Evolutionary conservation across 768 basidiomycete species (phyloP), one percentile per base, ranked within the genome.

Genomic region (Amanita exitialis): DNA sequence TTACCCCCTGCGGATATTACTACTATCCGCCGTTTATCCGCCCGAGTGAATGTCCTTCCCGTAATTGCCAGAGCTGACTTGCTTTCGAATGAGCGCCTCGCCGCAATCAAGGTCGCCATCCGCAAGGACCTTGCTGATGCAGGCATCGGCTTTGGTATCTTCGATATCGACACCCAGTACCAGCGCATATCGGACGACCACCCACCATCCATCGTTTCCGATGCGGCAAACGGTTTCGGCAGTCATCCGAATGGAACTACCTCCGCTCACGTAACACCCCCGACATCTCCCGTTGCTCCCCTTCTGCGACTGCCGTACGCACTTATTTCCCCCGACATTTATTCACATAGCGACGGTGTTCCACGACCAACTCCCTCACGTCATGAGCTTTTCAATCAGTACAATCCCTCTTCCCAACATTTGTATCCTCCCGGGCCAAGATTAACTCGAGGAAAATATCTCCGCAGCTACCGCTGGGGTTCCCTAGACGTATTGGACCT

Each of bases 131-230:
- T 91, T 42, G 87, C 87, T 36, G 83, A 85, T 57, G 84, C 85
- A 44, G 89, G 88, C 53, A 90, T 90, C 62, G 88, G 86, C 53
- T 90, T 90, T 66, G 88, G 89, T 59, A 89, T 92, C 57, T 91
- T 92, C 69, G 89, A 90, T 73, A 72, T 79, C 63, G 85, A 86
- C 66, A 69, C 66, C 56, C 76, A 71, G 57, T 72, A 76, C 63
- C 69, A 72, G 54, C 71, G 69, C 64, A 55, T 60, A 55, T 70
- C 64, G 56, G 74, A 76, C 54, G 72, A 75, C 57, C 62, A 69
- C 55, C 69, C 72, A 51, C 63, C 69, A 54, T 63, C 69, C 52
- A 69, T 71, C 59, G 75, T 76, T 59, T 72, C 74, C 53, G 79
- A 81, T 62, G 58, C 71, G 34, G 61, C 71, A 36, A 82, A 82